Conservation (phyloP, 305 asterid species). For the Plantago coronopus region DNA sequence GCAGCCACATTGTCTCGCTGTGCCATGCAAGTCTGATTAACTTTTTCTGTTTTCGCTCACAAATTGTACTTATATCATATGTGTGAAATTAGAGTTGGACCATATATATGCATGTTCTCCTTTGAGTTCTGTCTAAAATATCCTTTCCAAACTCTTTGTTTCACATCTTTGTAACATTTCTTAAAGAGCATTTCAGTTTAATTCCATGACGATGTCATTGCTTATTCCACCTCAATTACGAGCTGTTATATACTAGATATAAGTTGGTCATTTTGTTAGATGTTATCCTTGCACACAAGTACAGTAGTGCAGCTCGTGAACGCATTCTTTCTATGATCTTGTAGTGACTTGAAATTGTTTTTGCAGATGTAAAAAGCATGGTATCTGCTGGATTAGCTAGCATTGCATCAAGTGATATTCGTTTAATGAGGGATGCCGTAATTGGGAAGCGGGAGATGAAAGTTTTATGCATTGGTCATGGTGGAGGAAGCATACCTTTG, state of each 20-base stretch:
- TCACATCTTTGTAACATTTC: too few relatives aligned
- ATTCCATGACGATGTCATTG: too few relatives aligned
- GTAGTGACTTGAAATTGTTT: constrained; percentile 13
- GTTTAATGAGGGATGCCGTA: constrained; percentile 49
- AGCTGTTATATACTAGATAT: too few relatives aligned
- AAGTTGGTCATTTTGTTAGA: too few relatives aligned
- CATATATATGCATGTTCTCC: neutral
- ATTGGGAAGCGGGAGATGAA: constrained; percentile 54
- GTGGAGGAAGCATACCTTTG: constrained; percentile 90
- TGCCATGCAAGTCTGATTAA: constrained; percentile 53
- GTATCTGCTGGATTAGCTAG: constrained; percentile 67
- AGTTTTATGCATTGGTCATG: constrained; percentile 81
- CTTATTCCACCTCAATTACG: too few relatives aligned
- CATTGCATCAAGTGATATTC: constrained; percentile 45
- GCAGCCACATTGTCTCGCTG: constrained; percentile 77
- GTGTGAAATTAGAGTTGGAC: neutral
- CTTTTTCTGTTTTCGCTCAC: constrained; percentile 7
- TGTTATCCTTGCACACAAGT: too few relatives aligned
- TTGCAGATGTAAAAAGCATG: constrained; percentile 87
- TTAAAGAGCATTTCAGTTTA: too few relatives aligned
- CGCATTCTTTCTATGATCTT: neutral
- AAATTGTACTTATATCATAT: neutral
- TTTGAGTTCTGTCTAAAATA: neutral
- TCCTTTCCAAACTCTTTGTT: too few relatives aligned
- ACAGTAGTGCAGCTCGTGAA: neutral